Conservation (phyloP, 192 early-diverging fungal species). For the Neocallimastix lanati region DNA sequence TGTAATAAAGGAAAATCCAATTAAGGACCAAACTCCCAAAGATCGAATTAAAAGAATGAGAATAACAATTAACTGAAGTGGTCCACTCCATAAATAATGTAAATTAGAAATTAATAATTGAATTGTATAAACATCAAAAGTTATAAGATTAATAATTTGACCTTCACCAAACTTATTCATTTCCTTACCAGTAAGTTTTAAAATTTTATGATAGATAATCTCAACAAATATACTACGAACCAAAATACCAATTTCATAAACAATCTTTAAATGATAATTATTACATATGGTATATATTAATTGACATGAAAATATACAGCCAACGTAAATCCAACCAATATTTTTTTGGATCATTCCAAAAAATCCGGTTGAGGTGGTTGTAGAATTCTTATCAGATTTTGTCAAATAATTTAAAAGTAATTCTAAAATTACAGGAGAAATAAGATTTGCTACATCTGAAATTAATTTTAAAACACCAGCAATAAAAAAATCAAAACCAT, state of each 20-base stretch:
- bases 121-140: slow-evolving; percentile 4
- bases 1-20: slow-evolving; percentile 20
- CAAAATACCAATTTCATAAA: slow-evolving; percentile 16
- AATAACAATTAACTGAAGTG: slow-evolving; percentile 11
- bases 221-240: slow-evolving; percentile 21
- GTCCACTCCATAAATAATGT: slow-evolving; percentile 24
- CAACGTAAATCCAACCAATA: background rate
- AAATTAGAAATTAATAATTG: slow-evolving; percentile 8
- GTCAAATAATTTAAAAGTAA: background rate
- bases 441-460: too few species aligned
- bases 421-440: too few species aligned
- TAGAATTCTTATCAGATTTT: too few species aligned
- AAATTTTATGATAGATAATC: slow-evolving; percentile 33
- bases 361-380: too few species aligned
- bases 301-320: background rate
- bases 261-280: slow-evolving; percentile 21
- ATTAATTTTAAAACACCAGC: too few species aligned
- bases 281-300: slow-evolving; percentile 11
- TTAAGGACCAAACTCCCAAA: slow-evolving; percentile 8
- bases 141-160: slow-evolving; percentile 20
- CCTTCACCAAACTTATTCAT: slow-evolving; percentile 13
- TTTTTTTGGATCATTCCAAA: background rate
- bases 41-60: slow-evolving; percentile 16
- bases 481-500: too few species aligned
- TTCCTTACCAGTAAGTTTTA: slow-evolving; percentile 26